Base-by-base conservation (phyloP, 1,284 basidiomycete species). In the Irpex rosettiformis region DNA sequence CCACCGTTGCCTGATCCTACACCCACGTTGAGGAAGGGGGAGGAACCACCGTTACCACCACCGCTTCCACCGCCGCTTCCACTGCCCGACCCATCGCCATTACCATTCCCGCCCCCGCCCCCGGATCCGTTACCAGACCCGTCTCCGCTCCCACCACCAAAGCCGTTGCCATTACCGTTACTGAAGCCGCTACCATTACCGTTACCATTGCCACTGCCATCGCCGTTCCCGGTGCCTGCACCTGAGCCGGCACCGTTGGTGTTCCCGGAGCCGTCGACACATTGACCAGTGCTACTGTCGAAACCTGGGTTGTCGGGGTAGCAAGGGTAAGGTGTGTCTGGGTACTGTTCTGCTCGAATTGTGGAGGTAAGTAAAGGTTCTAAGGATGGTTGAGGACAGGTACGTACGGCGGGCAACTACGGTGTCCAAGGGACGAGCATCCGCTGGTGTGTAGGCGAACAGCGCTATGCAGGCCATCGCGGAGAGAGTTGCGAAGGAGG, bases 301-400 rank as follows among this genome's bases (percentile, higher is more conserved):
- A 28, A 55, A 25, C 54, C 54, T 13, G 54, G 54, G 54, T 21
- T 22, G n/a, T 5, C 8, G 8, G 54, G 33, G 54, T 55, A 55
- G 54, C 54, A 55, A 10, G 54, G 54, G 54, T 55, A 55, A 8
- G 54, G 54, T 24, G 54, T 55, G 24, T 40, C 27, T 7, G 33
- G 7, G 54, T 43, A 55, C 13, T 27, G 30, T 10, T 21, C 54
- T 55, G 25, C 27, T 21, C 7, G 30, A 28, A 27, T 8, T 11
- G 25, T 27, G 10, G 45, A 47, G 43, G 48, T 43, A 7, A 45
- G n/a, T 7, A 24, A 13, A 33, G 25, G 2, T n/a, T 30, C 27
- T 7, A 4, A 37, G 28, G 7, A 24, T 5, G 30, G 21, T 13
- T 33, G 52, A 30, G 24, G 45, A 42, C n/a, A 11, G 33, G 7